These are phyloP conservation scores for Verticillium dahliae DNA, from an alignment of 2,329 filamentous ascomycete genomes.

Conservation along the genomic window DNA sequence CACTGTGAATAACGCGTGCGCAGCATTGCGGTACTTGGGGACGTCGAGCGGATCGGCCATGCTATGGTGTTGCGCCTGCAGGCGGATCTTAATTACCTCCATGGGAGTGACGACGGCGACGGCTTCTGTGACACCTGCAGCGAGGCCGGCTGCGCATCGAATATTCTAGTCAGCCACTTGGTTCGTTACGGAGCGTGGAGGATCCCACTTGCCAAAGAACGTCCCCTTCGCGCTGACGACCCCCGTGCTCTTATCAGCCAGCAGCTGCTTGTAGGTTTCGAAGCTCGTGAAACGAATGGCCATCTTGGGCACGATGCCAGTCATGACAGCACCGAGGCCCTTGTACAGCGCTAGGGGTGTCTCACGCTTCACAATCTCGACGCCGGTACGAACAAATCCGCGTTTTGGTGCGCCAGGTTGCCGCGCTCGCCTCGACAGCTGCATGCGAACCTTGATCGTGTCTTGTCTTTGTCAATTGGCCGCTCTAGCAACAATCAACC, in stretches of 20 bases:
- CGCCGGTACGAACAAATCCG: slow-evolving; percentile 81
- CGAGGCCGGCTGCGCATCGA: slow-evolving; percentile 60
- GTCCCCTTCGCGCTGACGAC: slow-evolving; percentile 64
- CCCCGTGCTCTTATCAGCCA: slow-evolving; percentile 64
- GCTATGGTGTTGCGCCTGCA: slow-evolving; percentile 96
- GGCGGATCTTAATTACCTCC: slow-evolving; percentile 98
- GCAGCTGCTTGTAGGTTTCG: slow-evolving; percentile 83
- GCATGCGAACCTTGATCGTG: slow-evolving; percentile 99
- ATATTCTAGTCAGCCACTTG: background rate
- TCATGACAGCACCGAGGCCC: slow-evolving; percentile 92
- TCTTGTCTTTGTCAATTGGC: slow-evolving; percentile 39
- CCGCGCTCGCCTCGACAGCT: slow-evolving; percentile 81
- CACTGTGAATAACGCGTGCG: slow-evolving; percentile 77
- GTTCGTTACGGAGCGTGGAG: background rate
- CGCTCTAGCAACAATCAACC: slow-evolving; percentile 4
- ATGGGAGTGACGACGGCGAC: slow-evolving; percentile 95
- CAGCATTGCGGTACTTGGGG: slow-evolving; percentile 95
- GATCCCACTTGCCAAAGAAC: slow-evolving; percentile 29
- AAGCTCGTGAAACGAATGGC: slow-evolving; percentile 98
- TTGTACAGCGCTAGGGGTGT: slow-evolving; percentile 94
- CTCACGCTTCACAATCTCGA: slow-evolving; percentile 81
- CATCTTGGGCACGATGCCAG: slow-evolving; percentile 98
- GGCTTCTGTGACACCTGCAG: slow-evolving; percentile 92
- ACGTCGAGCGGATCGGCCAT: slow-evolving; percentile 95
- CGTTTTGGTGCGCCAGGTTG: slow-evolving; percentile 78